Conservation (phyloP, 345 rosid species). For the Citropsis articulata region DNA sequence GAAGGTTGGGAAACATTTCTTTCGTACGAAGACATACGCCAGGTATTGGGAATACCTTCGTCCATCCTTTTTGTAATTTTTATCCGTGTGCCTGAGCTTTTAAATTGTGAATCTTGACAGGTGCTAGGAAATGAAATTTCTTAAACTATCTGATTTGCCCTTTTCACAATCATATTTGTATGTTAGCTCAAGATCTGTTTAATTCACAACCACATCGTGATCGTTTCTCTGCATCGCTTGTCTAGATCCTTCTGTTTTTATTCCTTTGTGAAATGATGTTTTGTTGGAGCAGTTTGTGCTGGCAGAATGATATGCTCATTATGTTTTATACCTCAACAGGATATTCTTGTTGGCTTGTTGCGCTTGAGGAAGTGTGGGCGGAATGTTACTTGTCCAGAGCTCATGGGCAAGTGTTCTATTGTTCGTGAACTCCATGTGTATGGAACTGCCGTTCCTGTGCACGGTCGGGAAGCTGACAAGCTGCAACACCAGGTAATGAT, state of each 20-base stretch:
- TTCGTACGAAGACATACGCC: conserved; percentile 91
- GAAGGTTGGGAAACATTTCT: conserved; percentile 99
- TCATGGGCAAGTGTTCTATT: conserved; percentile 81
- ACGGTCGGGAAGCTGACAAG: conserved; percentile 92
- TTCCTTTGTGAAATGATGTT: neutral
- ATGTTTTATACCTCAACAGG: conserved; percentile 41
- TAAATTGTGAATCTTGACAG: neutral
- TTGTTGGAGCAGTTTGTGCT: neutral
- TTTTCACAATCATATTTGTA: neutral
- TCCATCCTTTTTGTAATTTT: neutral
- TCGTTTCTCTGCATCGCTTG: neutral
- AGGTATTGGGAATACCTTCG: conserved; percentile 45
- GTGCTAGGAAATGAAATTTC: neutral
- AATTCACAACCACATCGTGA: neutral
- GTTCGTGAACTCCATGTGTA: conserved; percentile 99
- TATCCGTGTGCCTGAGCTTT: neutral
- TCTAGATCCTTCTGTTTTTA: neutral
- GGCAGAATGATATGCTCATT: neutral
- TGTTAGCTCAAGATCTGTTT: neutral
- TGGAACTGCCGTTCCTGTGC: conserved; percentile 99
- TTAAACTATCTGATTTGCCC: neutral
- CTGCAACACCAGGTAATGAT: conserved; percentile 89
- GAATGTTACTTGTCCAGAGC: conserved; percentile 90
- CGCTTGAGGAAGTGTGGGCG: conserved; percentile 84
- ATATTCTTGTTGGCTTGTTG: conserved; percentile 92